Conservation (phyloP, 306 rosid species). For the Amphicarpaea edgeworthii region DNA sequence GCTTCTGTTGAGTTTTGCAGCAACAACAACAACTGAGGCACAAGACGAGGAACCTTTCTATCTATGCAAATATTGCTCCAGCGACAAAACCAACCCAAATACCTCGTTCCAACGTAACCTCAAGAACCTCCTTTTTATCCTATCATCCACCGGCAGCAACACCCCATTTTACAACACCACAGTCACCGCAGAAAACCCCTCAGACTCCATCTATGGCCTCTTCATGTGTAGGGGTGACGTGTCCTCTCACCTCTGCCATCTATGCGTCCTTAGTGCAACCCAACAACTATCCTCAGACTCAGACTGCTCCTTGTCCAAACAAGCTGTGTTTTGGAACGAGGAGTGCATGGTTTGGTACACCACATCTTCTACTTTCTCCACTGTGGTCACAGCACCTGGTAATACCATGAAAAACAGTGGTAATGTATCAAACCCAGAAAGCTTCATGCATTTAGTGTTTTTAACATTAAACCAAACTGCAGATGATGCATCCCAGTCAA, state of each 20-base stretch:
- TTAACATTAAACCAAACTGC: neutral
- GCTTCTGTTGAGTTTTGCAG: neutral
- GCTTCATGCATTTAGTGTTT: neutral
- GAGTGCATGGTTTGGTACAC: conserved; percentile 36
- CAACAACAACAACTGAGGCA: neutral
- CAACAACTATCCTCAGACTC: neutral
- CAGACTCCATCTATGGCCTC: neutral
- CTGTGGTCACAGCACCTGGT: neutral
- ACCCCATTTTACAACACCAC: neutral
- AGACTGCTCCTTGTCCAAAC: conserved; percentile 14
- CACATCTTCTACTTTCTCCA: neutral
- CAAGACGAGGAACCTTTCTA: neutral
- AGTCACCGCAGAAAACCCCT: neutral
- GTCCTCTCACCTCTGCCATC: conserved; percentile 1
- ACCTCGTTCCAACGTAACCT: neutral
- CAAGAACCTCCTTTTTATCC: neutral
- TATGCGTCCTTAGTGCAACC: neutral
- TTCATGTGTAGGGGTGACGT: conserved; percentile 15
- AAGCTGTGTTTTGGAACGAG: neutral
- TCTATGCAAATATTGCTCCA: neutral
- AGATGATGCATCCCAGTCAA: neutral
- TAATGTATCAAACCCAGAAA: neutral
- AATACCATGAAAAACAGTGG: neutral
- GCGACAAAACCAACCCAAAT: neutral
- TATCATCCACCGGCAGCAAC: neutral